Evolutionary conservation across 1,284 basidiomycete species (phyloP).

Genomic region (Ceratobasidium sp.): DNA sequence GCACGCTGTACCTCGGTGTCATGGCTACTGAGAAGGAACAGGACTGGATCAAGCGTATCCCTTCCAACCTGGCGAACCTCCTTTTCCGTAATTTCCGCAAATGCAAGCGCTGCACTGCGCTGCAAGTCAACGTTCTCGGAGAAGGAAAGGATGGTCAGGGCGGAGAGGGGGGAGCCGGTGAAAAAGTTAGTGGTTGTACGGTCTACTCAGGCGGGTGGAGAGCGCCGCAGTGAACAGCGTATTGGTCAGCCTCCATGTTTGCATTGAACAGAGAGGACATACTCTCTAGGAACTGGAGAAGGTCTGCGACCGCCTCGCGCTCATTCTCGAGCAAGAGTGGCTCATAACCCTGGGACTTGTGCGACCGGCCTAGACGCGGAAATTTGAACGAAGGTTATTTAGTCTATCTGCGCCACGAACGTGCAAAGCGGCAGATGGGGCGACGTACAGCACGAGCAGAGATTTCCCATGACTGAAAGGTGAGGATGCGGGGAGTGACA

Average conservation of each 20-base stretch:
- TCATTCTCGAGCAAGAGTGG: constrained; percentile 97
- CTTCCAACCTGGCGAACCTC: constrained; percentile 97
- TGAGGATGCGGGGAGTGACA: background rate
- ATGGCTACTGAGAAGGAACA: constrained; percentile 97
- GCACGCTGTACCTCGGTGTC: constrained; percentile 99
- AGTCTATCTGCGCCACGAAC: constrained; percentile 11
- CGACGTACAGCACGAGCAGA: constrained; percentile 42
- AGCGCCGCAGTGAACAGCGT: constrained; percentile 42
- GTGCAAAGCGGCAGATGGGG: background rate
- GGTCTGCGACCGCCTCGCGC: constrained; percentile 97
- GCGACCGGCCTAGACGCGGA: constrained; percentile 39
- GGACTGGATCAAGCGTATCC: constrained; percentile 97
- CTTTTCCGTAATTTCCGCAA: constrained; percentile 99
- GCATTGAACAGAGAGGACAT: constrained; percentile 54
- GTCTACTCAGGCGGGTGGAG: constrained; percentile 63
- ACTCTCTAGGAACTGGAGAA: constrained; percentile 99
- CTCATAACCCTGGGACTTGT: constrained; percentile 83
- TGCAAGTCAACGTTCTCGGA: constrained; percentile 99
- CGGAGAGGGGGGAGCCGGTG: constrained; percentile 88
- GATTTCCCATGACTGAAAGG: constrained; percentile 35
- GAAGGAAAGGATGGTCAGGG: constrained; percentile 97
- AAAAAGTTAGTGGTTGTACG: constrained; percentile 97
- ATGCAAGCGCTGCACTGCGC: constrained; percentile 96
- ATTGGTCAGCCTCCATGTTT: background rate
- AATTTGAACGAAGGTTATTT: constrained; percentile 35